Evolutionary conservation across 2,329 filamentous ascomycete genomes (phyloP), one percentile per base, ranked within the genome.

Genomic region (Diaporthe sp.): DNA sequence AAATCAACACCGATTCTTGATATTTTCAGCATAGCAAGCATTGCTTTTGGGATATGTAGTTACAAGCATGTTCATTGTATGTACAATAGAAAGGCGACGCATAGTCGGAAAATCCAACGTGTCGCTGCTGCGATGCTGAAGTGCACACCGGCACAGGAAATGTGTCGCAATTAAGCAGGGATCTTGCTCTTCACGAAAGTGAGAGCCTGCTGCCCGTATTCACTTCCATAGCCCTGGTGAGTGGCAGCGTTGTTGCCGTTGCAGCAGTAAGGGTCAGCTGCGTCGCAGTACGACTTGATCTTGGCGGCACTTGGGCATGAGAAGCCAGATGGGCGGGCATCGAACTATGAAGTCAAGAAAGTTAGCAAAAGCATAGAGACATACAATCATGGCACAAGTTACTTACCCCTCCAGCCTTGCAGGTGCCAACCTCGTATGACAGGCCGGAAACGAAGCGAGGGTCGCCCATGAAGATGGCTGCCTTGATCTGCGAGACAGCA

Each of bases 391-490:
- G 13, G 17, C n/a, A 25, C 7, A 58, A 17, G 17, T 28, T n/a
- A 86, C 89, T 85, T 88, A 92, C 91, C 37, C 91, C 91, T 77
- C 86, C 84, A 49, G 89, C 88, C 49, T 79, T 83, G 84, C 90
- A 92, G 12, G 90, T 92, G 34, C 91, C 91, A 67, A 92, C 89
- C 70, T 92, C 87, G 81, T 91, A 93, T 1, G 90, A 82, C 34
- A 90, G 84, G 2, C 91, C 90, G 39, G 84, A 80, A 34, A 86
- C 84, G 80, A 89, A 88, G 79, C 90, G 86, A 25, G 91, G 91
- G 79, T 91, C 88, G 10, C 91, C 91, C 89, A 92, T 91, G 81
- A 91, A 89, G 80, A 93, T 91, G 28, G 88, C 89, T 0, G 87
- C 91, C 82, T 91, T 91, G 80, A 92, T 88, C 81, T 87, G 87